These are phyloP conservation scores for Sugiyamaella floridensis DNA, from an alignment of 805 yeast species.

Conservation along the genomic window DNA sequence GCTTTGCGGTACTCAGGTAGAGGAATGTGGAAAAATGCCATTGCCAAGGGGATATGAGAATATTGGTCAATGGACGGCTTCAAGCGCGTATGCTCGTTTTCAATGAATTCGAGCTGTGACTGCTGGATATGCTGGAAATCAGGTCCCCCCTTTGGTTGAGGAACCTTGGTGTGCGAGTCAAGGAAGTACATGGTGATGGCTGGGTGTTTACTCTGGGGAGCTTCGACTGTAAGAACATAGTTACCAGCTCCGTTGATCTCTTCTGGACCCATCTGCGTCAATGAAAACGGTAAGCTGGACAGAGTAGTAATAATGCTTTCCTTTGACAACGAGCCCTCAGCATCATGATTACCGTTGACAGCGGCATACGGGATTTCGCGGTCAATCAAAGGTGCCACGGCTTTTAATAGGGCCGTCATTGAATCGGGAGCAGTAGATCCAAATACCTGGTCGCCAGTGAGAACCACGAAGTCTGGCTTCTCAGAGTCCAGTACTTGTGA, in stretches of 20 bases:
- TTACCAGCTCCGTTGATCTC: slow-evolving; percentile 80
- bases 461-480: slow-evolving; percentile 74
- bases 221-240: slow-evolving; percentile 50
- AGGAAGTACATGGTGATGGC: slow-evolving; percentile 63
- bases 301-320: slow-evolving; percentile 53
- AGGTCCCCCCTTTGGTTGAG: slow-evolving; percentile 35
- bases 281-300: slow-evolving; percentile 57
- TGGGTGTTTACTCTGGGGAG: slow-evolving; percentile 32
- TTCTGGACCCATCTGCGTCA: slow-evolving; percentile 56
- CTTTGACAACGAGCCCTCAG: slow-evolving; percentile 66
- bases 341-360: slow-evolving; percentile 91
- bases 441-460: slow-evolving; percentile 88
- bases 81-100: slow-evolving; percentile 30
- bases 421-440: slow-evolving; percentile 78
- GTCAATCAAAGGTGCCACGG: slow-evolving; percentile 57
- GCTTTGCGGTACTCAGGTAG: slow-evolving; percentile 68
- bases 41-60: slow-evolving; percentile 46
- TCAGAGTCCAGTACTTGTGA: slow-evolving; percentile 62
- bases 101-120: slow-evolving; percentile 55
- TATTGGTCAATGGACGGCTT: slow-evolving; percentile 30
- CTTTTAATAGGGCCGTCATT: slow-evolving; percentile 73
- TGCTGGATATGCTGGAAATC: slow-evolving; percentile 86
- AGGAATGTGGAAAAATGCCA: slow-evolving; percentile 96
- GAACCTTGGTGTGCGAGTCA: slow-evolving; percentile 67
- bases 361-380: slow-evolving; percentile 76